Evolutionary conservation across 2,329 filamentous ascomycete genomes (phyloP), one percentile per base, ranked within the genome.

Genomic region (Alternaria alternata): DNA sequence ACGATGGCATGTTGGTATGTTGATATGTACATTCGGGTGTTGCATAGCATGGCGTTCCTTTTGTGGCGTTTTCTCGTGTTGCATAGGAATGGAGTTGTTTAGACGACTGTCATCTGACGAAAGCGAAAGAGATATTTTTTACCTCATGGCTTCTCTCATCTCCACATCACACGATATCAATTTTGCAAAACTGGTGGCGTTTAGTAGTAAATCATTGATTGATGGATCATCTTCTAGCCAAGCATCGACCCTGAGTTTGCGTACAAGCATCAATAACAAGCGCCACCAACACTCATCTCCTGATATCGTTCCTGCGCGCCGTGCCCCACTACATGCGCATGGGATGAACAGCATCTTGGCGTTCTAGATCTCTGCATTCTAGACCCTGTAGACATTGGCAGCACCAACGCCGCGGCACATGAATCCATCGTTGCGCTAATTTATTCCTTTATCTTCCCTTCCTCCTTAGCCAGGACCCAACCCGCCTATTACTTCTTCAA

Each of bases 1-100:
- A 66, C 61, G 59, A 65, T 39, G 57, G 49, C 39, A 63, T 57
- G 57, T 61, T 53, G 56, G 34, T 49, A 60, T 63, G 61, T 59
- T 49, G 32, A 49, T 49, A 39, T 30, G 57, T 67, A 61, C 39
- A 62, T 63, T 52, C 57, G 60, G 53, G 53, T 54, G 41, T 55
- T 63, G 63, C 63, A 66, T 66, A 62, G 53, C 53, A 59, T 46
- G 56, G 39, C 39, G 39, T 38, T 38, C 34, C 6, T n/a, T 2
- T 38, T 38, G 11, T 36, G 24, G 56, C 56, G 48, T 41, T 42
- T 24, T 24, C 54, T 32, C 41, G 16, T 63, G 16, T 61, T 64
- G 61, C 61, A 64, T 65, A 59, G 42, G 26, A 51, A 51, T 51
- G 61, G 57, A 51, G 58, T 62, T 58, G 46, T 24, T 38, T 5